These are phyloP conservation scores for Clohesyomyces aquaticus DNA, from an alignment of 495 filamentous ascomycete species.

Conservation along the genomic window DNA sequence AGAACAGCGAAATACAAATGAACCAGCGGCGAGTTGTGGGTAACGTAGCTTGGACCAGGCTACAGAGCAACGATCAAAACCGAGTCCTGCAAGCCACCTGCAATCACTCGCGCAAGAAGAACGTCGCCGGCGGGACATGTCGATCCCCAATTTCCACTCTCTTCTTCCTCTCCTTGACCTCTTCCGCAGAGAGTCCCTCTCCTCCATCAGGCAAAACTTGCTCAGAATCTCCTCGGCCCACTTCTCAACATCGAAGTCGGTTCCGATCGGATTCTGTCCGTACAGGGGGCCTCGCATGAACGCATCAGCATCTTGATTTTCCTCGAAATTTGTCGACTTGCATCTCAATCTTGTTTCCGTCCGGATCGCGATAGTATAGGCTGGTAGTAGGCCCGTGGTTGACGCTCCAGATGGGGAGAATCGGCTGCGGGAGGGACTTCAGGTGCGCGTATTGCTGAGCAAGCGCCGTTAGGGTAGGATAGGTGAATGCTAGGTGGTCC, in stretches of 20 bases:
- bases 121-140: too few species aligned
- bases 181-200: too few species aligned
- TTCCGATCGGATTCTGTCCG: slow-evolving; percentile 45
- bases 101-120: too few species aligned
- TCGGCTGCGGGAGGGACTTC: slow-evolving; percentile 45
- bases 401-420: slow-evolving; percentile 50
- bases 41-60: too few species aligned
- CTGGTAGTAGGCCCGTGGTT: slow-evolving; percentile 53
- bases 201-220: too few species aligned
- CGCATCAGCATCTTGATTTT: slow-evolving; percentile 45
- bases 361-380: slow-evolving; percentile 55
- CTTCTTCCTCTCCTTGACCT: too few species aligned
- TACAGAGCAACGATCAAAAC: too few species aligned
- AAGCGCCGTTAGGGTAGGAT: slow-evolving; percentile 43
- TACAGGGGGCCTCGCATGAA: slow-evolving; percentile 41
- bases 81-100: too few species aligned
- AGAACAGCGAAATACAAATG: too few species aligned
- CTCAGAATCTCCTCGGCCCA: slow-evolving; percentile 14
- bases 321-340: slow-evolving; percentile 53
- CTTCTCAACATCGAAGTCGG: slow-evolving; percentile 49
- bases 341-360: slow-evolving; percentile 54
- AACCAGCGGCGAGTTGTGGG: too few species aligned
- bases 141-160: too few species aligned
- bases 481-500: slow-evolving; percentile 52
- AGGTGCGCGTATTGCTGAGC: slow-evolving; percentile 32